Evolutionary conservation across 1,139 yeast species (phyloP).

Genomic region (Debaryomyces nepalensis): DNA sequence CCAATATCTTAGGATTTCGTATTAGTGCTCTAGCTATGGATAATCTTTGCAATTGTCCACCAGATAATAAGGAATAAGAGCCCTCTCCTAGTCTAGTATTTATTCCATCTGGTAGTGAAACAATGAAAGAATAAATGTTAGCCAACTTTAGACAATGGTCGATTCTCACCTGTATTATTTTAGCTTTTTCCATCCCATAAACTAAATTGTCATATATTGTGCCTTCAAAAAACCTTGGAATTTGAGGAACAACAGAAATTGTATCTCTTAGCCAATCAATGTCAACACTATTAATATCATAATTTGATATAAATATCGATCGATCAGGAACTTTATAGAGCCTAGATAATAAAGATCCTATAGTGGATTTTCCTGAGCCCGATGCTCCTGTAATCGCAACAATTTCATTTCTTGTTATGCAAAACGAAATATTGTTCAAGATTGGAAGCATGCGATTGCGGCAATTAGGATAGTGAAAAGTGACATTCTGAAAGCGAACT

Average conservation of each 20-base stretch:
- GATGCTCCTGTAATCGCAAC: conserved; percentile 75
- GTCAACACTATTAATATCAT: conserved; percentile 51
- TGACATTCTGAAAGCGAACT: conserved; percentile 46
- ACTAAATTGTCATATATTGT: conserved; percentile 66
- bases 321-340: conserved; percentile 48
- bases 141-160: conserved; percentile 46
- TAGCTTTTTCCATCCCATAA: conserved; percentile 54
- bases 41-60: conserved; percentile 81
- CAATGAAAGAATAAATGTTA: conserved; percentile 56
- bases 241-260: conserved; percentile 73
- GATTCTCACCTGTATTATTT: conserved; percentile 40
- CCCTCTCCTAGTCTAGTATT: conserved; percentile 60
- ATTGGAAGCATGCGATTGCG: conserved; percentile 21
- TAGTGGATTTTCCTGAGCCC: conserved; percentile 82
- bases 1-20: conserved; percentile 61
- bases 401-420: conserved; percentile 49
- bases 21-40: conserved; percentile 76
- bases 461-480: conserved; percentile 51
- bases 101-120: conserved; percentile 57
- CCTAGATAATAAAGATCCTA: conserved; percentile 56
- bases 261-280: conserved; percentile 52
- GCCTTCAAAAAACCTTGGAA: conserved; percentile 67
- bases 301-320: conserved; percentile 39
- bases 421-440: conserved; percentile 45
- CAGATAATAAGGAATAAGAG: conserved; percentile 57